phyloP scores from a whole-genome alignment of 2,329 filamentous ascomycete genomes.

The Cordyceps cateniannulata region DNA sequence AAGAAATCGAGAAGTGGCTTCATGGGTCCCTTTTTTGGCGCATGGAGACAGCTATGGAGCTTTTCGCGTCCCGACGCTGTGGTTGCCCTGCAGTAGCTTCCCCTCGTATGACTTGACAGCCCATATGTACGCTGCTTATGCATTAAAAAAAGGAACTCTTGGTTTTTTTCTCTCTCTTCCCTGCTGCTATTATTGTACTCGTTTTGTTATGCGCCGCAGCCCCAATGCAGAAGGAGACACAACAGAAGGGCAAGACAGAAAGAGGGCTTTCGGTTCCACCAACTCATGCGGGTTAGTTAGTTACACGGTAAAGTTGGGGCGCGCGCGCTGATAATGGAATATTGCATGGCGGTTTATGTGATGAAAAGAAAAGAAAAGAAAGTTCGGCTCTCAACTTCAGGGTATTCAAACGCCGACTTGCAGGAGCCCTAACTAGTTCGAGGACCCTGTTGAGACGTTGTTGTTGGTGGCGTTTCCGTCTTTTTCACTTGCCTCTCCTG shows the following conservation, averaged over 20 bases:
- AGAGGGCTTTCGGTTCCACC: background rate
- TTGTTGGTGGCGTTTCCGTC: background rate
- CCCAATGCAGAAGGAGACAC: background rate
- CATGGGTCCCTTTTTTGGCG: background rate
- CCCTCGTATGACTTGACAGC: background rate
- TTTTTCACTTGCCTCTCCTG: background rate
- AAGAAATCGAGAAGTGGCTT: background rate
- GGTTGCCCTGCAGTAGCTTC: background rate
- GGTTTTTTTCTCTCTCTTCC: background rate
- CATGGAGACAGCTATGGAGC: background rate
- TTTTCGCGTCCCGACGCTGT: conserved; percentile 3
- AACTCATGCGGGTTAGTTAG: background rate
- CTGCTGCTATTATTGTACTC: background rate
- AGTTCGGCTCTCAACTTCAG: background rate
- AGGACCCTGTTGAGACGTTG: background rate
- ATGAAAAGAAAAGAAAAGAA: background rate
- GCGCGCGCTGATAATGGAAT: no score
- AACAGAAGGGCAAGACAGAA: background rate
- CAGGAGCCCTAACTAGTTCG: background rate
- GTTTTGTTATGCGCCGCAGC: background rate
- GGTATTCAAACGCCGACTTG: background rate
- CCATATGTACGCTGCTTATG: background rate
- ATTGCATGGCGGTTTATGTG: no score
- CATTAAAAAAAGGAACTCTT: background rate
- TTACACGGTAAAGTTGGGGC: background rate